These are phyloP conservation scores for Neurospora terricola DNA, from an alignment of 495 filamentous ascomycete species.

Conservation along the genomic window DNA sequence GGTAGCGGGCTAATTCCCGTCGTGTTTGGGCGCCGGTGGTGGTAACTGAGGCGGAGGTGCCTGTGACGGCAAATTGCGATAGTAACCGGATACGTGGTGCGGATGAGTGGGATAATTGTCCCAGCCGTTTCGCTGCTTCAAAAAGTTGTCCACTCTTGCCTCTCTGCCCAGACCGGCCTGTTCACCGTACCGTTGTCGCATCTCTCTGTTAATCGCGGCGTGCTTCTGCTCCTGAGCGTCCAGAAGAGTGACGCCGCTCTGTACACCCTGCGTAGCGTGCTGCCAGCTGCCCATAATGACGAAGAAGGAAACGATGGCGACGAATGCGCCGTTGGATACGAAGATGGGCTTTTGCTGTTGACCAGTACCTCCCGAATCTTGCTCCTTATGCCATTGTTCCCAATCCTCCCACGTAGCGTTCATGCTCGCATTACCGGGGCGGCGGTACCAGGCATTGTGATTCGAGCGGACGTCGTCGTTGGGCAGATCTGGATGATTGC, in stretches of 20 bases:
- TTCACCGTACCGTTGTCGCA: constrained; percentile 46
- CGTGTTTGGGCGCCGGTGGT: neutral
- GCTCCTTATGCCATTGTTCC: constrained; percentile 71
- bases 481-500: constrained; percentile 28
- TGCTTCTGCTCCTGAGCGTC: constrained; percentile 54
- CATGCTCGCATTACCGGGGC: constrained; percentile 48
- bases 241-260: constrained; percentile 44
- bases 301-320: constrained; percentile 54
- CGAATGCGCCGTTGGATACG: constrained; percentile 67
- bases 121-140: constrained; percentile 52
- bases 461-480: constrained; percentile 27
- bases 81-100: neutral
- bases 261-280: constrained; percentile 57
- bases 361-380: constrained; percentile 19
- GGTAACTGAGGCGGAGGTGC: neutral
- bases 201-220: constrained; percentile 48
- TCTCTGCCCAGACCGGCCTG: constrained; percentile 42
- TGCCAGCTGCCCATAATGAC: constrained; percentile 54
- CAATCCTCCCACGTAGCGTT: constrained; percentile 99
- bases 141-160: constrained; percentile 61
- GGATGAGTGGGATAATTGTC: constrained; percentile 9
- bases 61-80: neutral
- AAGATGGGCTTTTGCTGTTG: constrained; percentile 50
- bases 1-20: neutral
- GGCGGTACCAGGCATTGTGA: constrained; percentile 39